Evolutionary conservation across 805 yeast genomes (phyloP).

Genomic region (Tetrapisispora pingtungensis): DNA sequence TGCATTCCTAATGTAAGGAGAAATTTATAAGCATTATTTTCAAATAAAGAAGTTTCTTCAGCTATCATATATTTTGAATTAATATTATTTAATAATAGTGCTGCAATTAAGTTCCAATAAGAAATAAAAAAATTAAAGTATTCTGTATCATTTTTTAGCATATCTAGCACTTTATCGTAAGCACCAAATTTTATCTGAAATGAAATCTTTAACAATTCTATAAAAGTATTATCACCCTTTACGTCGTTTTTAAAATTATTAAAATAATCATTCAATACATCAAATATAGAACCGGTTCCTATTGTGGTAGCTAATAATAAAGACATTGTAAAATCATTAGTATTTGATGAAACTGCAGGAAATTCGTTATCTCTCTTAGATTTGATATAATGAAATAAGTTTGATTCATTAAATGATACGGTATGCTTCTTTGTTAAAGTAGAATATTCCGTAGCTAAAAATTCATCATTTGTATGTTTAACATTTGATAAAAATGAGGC

Average conservation of each 20-base stretch:
- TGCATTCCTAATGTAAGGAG: background rate
- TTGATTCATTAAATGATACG: background rate
- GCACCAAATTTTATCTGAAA: constrained; percentile 59
- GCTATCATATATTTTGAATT: background rate
- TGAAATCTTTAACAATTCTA: constrained; percentile 40
- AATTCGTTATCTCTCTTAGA: constrained; percentile 47
- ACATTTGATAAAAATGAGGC: background rate
- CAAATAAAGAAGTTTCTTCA: too few relatives aligned
- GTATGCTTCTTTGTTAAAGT: background rate
- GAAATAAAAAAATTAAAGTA: constrained; percentile 40
- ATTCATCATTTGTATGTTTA: too few relatives aligned
- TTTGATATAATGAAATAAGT: background rate
- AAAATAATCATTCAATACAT: background rate
- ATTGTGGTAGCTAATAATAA: constrained; percentile 56
- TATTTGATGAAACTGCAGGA: constrained; percentile 45
- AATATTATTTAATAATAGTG: constrained; percentile 31
- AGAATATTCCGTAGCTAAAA: background rate
- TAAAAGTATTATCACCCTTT: background rate
- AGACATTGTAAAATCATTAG: constrained; percentile 71
- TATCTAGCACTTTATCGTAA: constrained; percentile 41
- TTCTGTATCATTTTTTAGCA: constrained; percentile 31
- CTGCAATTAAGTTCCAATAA: constrained; percentile 43
- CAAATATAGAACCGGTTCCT: constrained; percentile 27
- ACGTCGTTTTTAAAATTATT: background rate
- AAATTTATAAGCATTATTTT: background rate